Conservation (phyloP, 1,139 yeast genomes). For the Tardiomyces depauwii region DNA sequence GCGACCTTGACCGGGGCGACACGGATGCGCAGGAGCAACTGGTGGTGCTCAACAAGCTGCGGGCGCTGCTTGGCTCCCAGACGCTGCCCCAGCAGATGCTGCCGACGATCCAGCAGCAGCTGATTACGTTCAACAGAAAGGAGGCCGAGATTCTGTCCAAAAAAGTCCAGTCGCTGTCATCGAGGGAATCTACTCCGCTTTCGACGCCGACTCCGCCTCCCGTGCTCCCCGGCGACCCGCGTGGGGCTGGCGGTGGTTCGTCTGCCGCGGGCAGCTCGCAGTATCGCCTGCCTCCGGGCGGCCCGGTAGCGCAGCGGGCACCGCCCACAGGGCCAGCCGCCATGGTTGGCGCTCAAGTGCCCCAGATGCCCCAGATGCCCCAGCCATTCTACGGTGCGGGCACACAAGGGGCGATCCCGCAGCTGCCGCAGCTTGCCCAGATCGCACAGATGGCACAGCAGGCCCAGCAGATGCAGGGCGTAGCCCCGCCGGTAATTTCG, state of each 20-base stretch:
- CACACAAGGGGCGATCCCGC: too few relatives aligned
- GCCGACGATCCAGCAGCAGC: conserved; percentile 32
- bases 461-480: not conserved
- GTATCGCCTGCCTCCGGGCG: not conserved
- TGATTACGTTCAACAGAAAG: conserved; percentile 17
- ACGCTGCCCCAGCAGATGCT: conserved; percentile 29
- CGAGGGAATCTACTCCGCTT: not conserved
- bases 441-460: not conserved
- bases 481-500: not conserved
- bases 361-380: not conserved
- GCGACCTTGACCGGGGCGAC: conserved; percentile 28
- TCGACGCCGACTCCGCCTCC: not conserved
- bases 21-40: conserved; percentile 28
- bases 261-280: too few relatives aligned
- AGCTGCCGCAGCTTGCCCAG: not conserved
- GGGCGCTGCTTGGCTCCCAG: conserved; percentile 18
- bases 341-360: not conserved
- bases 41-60: conserved; percentile 22
- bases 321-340: not conserved
- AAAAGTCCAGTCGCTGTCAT: not conserved
- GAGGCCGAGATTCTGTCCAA: not conserved
- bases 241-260: not conserved
- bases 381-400: not conserved
- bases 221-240: not conserved
- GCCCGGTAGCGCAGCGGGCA: not conserved